A percentile compares a stretch with the other conserved stretches of the same genome.
These are phyloP conservation scores for Claviceps cyperi DNA, from an alignment of 2,329 filamentous ascomycete species.

Conservation along the genomic window DNA sequence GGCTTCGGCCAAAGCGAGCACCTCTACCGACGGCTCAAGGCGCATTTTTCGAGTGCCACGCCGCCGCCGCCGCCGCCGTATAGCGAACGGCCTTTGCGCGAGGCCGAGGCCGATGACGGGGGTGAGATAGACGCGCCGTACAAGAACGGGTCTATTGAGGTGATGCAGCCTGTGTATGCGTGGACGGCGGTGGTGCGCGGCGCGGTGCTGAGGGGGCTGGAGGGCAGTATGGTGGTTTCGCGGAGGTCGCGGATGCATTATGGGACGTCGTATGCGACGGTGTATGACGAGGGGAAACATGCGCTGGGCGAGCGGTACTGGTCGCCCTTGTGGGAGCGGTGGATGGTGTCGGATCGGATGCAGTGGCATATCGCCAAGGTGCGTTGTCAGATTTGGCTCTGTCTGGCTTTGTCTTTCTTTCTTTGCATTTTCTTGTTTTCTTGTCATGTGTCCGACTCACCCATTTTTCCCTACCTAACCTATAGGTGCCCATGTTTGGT, in stretches of 20 bases:
- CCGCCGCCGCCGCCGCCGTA: conserved; percentile 43
- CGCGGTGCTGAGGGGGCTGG: conserved; percentile 58
- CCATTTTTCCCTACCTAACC: no score
- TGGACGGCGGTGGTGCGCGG: conserved; percentile 72
- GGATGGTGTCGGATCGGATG: conserved; percentile 75
- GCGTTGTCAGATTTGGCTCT: conserved; percentile 11
- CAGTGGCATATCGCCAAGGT: conserved; percentile 76
- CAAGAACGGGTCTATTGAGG: conserved; percentile 49
- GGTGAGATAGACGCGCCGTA: conserved; percentile 20
- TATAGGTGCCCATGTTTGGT: no score
- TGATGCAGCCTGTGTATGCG: conserved; percentile 70
- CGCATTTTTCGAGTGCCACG: conserved; percentile 35
- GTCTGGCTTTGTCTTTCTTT: no score
- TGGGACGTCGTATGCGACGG: conserved; percentile 67
- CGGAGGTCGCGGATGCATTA: conserved; percentile 64
- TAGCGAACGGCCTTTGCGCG: conserved; percentile 56
- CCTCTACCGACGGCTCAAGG: conserved; percentile 55
- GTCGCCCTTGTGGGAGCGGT: conserved; percentile 66
- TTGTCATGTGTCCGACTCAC: no score
- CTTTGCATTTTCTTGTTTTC: background rate
- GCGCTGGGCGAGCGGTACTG: conserved; percentile 61
- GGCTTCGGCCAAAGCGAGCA: conserved; percentile 72
- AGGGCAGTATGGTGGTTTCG: conserved; percentile 67
- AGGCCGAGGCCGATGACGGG: conserved; percentile 20
- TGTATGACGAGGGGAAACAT: conserved; percentile 65